Evolutionary conservation across 177 flowering plant genomes (phyloP).

Genomic region (Vitis hybrid): DNA sequence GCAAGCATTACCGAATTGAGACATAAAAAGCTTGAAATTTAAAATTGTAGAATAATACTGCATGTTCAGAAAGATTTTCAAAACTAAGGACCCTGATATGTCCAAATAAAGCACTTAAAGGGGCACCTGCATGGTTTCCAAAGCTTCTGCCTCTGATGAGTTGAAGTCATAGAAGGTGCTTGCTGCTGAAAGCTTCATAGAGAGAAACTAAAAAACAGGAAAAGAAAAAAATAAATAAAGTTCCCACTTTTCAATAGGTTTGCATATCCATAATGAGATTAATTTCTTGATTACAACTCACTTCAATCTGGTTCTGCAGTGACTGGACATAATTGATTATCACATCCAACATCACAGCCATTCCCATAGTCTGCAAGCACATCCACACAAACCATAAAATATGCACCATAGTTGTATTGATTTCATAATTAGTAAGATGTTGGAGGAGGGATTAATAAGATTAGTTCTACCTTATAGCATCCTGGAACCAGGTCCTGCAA

Average conservation of each 20-base stretch:
- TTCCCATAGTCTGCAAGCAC: slow-evolving; percentile 69
- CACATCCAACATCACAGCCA: slow-evolving; percentile 86
- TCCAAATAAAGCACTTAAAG: slow-evolving; percentile 3
- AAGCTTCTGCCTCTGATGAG: slow-evolving; percentile 36
- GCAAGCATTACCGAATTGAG: too few relatives aligned
- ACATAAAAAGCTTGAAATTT: too few relatives aligned
- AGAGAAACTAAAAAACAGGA: slow-evolving; percentile 48
- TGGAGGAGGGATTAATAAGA: background rate
- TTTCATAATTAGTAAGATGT: background rate
- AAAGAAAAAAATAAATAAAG: background rate
- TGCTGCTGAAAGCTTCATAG: slow-evolving; percentile 75
- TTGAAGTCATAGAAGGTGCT: slow-evolving; percentile 56
- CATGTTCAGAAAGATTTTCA: too few relatives aligned
- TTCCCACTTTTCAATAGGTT: background rate
- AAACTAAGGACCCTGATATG: too few relatives aligned
- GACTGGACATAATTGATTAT: slow-evolving; percentile 71
- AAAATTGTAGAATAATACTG: too few relatives aligned
- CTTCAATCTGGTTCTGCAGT: slow-evolving; percentile 79
- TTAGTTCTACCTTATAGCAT: slow-evolving; percentile 58
- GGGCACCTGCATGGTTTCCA: slow-evolving; percentile 37
- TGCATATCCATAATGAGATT: background rate
- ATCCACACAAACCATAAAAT: background rate
- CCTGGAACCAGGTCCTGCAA: slow-evolving; percentile 79
- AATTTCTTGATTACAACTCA: slow-evolving; percentile 17
- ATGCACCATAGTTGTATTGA: background rate